These are phyloP conservation scores for Pythium periplocum DNA, from an alignment of 352 stramenopile species.

Conservation along the genomic window DNA sequence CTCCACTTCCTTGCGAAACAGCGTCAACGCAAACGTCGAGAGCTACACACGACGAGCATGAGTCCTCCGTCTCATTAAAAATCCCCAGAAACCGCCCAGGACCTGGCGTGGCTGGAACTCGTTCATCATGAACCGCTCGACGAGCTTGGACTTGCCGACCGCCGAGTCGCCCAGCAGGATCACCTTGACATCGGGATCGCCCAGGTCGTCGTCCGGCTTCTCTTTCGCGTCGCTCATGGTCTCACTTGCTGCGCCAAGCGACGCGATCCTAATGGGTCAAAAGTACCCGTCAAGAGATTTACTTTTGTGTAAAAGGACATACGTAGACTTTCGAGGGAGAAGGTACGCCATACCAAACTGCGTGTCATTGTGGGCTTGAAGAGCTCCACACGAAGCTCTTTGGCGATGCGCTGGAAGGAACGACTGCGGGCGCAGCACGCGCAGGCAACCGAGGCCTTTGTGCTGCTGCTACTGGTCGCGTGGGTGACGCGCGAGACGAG, in stretches of 20 bases:
- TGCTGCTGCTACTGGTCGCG: constrained; percentile 24
- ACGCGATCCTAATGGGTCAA: constrained; percentile 8
- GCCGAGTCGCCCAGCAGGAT: constrained; percentile 93
- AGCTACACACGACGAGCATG: constrained; percentile 36
- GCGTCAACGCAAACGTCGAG: constrained; percentile 93
- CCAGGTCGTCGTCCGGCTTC: constrained; percentile 35
- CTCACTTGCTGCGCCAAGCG: constrained; percentile 1
- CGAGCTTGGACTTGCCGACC: constrained; percentile 94
- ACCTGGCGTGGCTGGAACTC: constrained; percentile 92
- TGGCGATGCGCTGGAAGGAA: constrained; percentile 11
- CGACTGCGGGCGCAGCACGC: constrained; percentile 13
- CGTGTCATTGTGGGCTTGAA: too few relatives aligned
- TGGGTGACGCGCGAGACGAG: constrained; percentile 29
- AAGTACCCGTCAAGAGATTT: too few relatives aligned
- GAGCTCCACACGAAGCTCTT: too few relatives aligned
- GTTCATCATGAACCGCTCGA: constrained; percentile 95
- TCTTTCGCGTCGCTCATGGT: constrained; percentile 24
- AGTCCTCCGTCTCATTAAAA: constrained; percentile 3
- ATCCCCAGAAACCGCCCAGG: not conserved
- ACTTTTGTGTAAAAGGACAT: too few relatives aligned
- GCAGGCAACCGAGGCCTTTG: constrained; percentile 26
- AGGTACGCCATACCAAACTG: too few relatives aligned
- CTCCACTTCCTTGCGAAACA: constrained; percentile 92
- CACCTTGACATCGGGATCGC: constrained; percentile 64
- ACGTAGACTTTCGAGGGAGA: too few relatives aligned